Evolutionary conservation across 441 rosid species (phyloP).

Genomic region (Cnidoscolus chayamansa): DNA sequence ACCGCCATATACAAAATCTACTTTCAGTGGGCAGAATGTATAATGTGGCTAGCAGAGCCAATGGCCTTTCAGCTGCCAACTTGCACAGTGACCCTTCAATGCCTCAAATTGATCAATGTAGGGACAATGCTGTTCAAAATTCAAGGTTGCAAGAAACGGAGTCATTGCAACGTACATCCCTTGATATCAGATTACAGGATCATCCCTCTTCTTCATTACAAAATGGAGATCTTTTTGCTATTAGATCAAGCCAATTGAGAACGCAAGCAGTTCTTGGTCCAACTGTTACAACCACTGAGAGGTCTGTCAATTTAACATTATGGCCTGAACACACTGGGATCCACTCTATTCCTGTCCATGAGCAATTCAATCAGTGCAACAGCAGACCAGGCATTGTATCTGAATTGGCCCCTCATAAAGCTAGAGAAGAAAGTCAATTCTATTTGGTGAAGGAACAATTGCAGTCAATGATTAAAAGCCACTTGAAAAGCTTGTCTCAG

Average conservation of each 20-base stretch:
- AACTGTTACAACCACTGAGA: conserved; percentile 26
- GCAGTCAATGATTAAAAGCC: conserved; percentile 67
- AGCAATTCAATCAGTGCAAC: conserved; percentile 40
- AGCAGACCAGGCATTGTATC: conserved; percentile 40
- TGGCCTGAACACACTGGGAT: conserved; percentile 49
- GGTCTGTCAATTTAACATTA: conserved; percentile 43
- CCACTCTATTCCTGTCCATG: conserved; percentile 34
- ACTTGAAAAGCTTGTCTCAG: conserved; percentile 64
- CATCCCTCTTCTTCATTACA: conserved; percentile 41
- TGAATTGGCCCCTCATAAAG: conserved; percentile 34
- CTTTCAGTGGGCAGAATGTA: conserved; percentile 53
- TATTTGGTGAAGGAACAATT: conserved; percentile 54
- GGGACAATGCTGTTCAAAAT: conserved; percentile 40
- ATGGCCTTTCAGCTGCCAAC: conserved; percentile 43
- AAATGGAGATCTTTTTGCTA: conserved; percentile 37
- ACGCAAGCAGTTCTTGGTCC: conserved; percentile 39
- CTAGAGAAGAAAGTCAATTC: conserved; percentile 41
- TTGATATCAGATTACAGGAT: conserved; percentile 42
- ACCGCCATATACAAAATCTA: conserved; percentile 74
- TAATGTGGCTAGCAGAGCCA: conserved; percentile 42
- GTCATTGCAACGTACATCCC: conserved; percentile 27
- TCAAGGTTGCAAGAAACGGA: conserved; percentile 38
- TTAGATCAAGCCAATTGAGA: conserved; percentile 42
- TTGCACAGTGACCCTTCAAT: conserved; percentile 32
- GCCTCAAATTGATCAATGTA: conserved; percentile 43